A percentile compares a stretch with the other conserved stretches of the same genome.
These are phyloP conservation scores for Parmelia sp. DNA, from an alignment of 495 filamentous ascomycete species.

Conservation along the genomic window DNA sequence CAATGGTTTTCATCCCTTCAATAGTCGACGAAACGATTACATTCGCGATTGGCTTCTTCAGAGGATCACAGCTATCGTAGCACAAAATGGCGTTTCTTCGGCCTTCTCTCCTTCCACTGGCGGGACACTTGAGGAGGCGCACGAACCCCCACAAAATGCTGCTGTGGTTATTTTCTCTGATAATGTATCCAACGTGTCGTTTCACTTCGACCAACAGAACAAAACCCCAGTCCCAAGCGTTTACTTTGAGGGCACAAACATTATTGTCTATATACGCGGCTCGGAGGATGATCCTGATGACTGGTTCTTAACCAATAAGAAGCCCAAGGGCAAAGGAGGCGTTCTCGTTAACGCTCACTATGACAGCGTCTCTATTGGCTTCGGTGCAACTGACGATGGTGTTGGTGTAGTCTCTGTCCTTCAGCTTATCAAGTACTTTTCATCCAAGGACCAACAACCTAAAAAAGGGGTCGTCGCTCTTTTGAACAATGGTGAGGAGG, in stretches of 20 bases:
- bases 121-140: not conserved
- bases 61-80: constrained; percentile 62
- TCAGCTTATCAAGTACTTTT: constrained; percentile 86
- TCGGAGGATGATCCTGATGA: constrained; percentile 58
- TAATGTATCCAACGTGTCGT: constrained; percentile 70
- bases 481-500: constrained; percentile 95
- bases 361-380: constrained; percentile 88
- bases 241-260: constrained; percentile 91
- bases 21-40: constrained; percentile 73
- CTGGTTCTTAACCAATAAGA: constrained; percentile 54
- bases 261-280: constrained; percentile 85
- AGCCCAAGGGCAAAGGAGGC: constrained; percentile 57
- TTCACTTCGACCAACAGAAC: constrained; percentile 27
- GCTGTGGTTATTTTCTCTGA: constrained; percentile 71
- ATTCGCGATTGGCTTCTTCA: constrained; percentile 69
- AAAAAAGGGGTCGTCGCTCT: constrained; percentile 75
- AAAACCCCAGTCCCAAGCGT: constrained; percentile 44
- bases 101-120: constrained; percentile 6
- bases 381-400: constrained; percentile 89
- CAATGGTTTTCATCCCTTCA: constrained; percentile 79
- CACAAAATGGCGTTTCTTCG: constrained; percentile 40
- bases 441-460: constrained; percentile 64
- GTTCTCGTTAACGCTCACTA: constrained; percentile 94
- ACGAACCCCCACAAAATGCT: constrained; percentile 15
- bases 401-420: constrained; percentile 79